Percentiles rank a stretch among this genome's conserved stretches.
Conservation (phyloP, 768 basidiomycete genomes). For the Tremella fuciformis region DNA sequence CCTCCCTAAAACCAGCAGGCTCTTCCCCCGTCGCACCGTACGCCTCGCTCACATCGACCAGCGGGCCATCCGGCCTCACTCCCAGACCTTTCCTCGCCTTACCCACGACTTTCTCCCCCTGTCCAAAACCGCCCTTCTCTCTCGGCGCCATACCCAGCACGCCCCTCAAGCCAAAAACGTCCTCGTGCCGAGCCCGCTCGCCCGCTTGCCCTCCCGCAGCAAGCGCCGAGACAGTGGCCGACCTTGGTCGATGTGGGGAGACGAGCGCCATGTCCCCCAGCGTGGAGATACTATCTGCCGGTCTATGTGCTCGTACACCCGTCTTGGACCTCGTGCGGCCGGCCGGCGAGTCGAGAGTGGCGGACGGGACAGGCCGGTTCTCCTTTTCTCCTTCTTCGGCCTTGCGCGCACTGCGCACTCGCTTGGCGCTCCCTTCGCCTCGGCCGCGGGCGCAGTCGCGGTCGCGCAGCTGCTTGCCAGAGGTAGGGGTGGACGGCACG, state of each 20-base stretch:
- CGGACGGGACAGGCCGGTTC: neutral
- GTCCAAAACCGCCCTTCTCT: too few species aligned
- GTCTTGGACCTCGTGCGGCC: neutral
- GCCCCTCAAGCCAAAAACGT: too few species aligned
- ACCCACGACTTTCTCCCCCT: neutral
- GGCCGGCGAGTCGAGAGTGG: neutral
- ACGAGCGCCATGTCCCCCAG: neutral
- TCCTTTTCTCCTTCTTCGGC: neutral
- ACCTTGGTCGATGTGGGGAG: neutral
- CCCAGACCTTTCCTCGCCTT: constrained; percentile 3
- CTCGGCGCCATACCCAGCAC: too few species aligned
- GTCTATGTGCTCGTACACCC: neutral
- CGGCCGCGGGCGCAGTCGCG: neutral
- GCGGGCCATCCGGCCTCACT: constrained; percentile 24
- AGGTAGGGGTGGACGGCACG: neutral
- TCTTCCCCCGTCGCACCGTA: constrained; percentile 44
- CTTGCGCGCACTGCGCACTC: neutral
- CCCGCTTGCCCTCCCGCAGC: neutral
- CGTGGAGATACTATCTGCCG: neutral
- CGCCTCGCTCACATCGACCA: constrained; percentile 47
- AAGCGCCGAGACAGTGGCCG: neutral
- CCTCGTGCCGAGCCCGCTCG: neutral
- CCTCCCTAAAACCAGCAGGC: constrained; percentile 38
- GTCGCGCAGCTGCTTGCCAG: neutral
- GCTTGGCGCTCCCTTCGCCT: constrained; percentile 1